These are phyloP conservation scores for Lepidium aucheri DNA, from an alignment of 345 rosid species.

Conservation along the genomic window DNA sequence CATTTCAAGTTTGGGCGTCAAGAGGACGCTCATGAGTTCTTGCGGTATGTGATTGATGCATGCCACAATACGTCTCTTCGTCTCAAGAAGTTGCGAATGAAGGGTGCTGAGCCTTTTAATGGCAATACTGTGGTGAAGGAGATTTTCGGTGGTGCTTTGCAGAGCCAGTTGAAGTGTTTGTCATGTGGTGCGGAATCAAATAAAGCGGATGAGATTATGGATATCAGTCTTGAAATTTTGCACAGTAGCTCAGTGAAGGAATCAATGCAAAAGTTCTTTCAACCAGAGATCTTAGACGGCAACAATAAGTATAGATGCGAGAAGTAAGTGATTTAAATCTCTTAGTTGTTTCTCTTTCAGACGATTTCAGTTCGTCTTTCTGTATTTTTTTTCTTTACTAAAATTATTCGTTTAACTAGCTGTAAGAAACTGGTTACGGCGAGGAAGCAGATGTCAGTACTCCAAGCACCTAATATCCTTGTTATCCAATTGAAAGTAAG, in stretches of 20 bases:
- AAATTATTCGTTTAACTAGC: slow-evolving; percentile 43
- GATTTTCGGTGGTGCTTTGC: slow-evolving; percentile 92
- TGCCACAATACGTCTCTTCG: slow-evolving; percentile 90
- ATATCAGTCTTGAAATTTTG: slow-evolving; percentile 81
- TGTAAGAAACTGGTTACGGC: slow-evolving; percentile 94
- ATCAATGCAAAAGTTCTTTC: slow-evolving; percentile 82
- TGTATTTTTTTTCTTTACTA: neutral
- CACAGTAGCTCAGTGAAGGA: slow-evolving; percentile 61
- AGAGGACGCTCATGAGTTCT: slow-evolving; percentile 96
- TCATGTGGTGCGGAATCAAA: slow-evolving; percentile 79
- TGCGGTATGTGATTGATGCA: slow-evolving; percentile 86
- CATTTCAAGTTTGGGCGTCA: slow-evolving; percentile 74
- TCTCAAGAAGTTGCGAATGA: slow-evolving; percentile 61
- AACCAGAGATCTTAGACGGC: slow-evolving; percentile 86
- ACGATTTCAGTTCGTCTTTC: neutral
- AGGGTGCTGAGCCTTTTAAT: slow-evolving; percentile 31
- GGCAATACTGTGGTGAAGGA: slow-evolving; percentile 64
- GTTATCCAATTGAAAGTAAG: slow-evolving; percentile 90
- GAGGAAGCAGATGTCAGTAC: slow-evolving; percentile 89
- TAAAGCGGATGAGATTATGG: slow-evolving; percentile 97
- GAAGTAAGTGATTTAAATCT: slow-evolving; percentile 40
- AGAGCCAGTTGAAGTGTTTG: slow-evolving; percentile 94
- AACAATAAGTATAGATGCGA: slow-evolving; percentile 91
- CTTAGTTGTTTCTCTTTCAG: neutral
- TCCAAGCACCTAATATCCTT: slow-evolving; percentile 85